Conservation (phyloP, 2,329 filamentous ascomycete species). For the Phialophora verrucosa region DNA sequence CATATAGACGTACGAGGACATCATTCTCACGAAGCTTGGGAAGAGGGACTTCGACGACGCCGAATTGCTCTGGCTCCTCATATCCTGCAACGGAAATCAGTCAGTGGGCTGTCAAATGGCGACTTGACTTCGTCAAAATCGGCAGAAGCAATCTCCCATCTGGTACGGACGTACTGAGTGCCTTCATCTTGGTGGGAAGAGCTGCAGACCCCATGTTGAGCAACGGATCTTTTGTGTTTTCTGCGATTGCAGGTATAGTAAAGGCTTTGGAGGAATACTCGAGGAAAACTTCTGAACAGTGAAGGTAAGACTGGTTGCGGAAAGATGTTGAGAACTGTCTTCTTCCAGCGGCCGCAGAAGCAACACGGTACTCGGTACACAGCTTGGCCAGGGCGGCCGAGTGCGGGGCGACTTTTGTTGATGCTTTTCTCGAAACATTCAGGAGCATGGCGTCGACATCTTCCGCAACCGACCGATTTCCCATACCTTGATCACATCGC, state of each 20-base stretch:
- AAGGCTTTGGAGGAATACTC: conserved; percentile 1
- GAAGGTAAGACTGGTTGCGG: conserved; percentile 1
- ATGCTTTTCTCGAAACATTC: conserved; percentile 10
- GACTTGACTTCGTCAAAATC: neutral
- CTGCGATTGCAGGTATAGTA: conserved; percentile 10
- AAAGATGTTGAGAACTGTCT: conserved; percentile 30
- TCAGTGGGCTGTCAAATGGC: neutral
- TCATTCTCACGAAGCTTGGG: conserved; percentile 66
- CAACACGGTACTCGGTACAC: conserved; percentile 1
- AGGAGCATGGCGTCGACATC: conserved; percentile 13
- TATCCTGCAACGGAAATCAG: conserved; percentile 47
- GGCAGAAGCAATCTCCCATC: neutral
- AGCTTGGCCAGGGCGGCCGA: conserved; percentile 13
- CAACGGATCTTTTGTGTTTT: conserved; percentile 3
- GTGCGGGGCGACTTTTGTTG: conserved; percentile 17
- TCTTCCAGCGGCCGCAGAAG: conserved; percentile 10
- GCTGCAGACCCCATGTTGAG: conserved; percentile 44
- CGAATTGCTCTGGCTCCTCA: conserved; percentile 66
- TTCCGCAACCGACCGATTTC: conserved; percentile 20
- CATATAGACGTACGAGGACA: conserved; percentile 54
- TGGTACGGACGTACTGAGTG: conserved; percentile 58
- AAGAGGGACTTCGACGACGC: conserved; percentile 66
- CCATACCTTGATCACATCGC: conserved; percentile 2
- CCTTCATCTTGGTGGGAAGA: conserved; percentile 65
- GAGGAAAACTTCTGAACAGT: neutral